phyloP scores from a whole-genome alignment of 345 rosid species.

The Eutrema japonicum region DNA sequence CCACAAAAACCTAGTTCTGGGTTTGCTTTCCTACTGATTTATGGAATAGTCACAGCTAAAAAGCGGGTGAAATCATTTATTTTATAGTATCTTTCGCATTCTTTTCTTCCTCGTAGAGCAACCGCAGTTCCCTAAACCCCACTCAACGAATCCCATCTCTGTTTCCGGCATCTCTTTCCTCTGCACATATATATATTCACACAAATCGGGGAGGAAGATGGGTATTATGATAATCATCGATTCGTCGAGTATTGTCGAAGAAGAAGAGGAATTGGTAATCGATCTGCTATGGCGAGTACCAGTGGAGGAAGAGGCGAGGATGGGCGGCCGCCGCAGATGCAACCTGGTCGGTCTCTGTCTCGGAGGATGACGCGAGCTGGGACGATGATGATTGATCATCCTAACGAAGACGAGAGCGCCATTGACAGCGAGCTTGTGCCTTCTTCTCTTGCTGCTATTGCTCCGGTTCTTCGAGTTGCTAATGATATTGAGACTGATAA shows the following conservation, averaged over 20 bases:
- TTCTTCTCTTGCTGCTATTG: conserved; percentile 69
- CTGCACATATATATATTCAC: no score
- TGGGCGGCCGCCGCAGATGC: conserved; percentile 42
- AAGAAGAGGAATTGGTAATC: conserved; percentile 18
- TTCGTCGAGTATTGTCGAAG: conserved; percentile 22
- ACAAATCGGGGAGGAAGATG: no score
- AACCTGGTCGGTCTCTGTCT: conserved; percentile 50
- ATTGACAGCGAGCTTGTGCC: conserved; percentile 93
- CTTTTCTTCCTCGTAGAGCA: conserved; percentile 66
- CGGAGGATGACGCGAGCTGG: conserved; percentile 55
- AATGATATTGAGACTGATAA: conserved; percentile 78
- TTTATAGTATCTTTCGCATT: conserved; percentile 35
- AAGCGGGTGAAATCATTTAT: background rate
- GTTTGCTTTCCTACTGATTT: conserved; percentile 28
- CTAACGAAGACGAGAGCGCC: conserved; percentile 51
- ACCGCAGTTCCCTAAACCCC: conserved; percentile 58
- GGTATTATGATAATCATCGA: conserved; percentile 23
- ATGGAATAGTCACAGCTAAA: conserved; percentile 27
- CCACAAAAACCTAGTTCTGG: conserved; percentile 20
- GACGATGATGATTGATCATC: conserved; percentile 55
- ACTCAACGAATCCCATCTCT: conserved; percentile 63
- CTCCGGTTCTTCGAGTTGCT: conserved; percentile 89
- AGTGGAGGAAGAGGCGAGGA: conserved; percentile 63
- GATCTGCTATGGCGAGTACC: conserved; percentile 67
- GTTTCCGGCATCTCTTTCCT: conserved; percentile 11